phyloP scores from a whole-genome alignment of 345 rosid genomes.

The Alliaria petiolata region DNA sequence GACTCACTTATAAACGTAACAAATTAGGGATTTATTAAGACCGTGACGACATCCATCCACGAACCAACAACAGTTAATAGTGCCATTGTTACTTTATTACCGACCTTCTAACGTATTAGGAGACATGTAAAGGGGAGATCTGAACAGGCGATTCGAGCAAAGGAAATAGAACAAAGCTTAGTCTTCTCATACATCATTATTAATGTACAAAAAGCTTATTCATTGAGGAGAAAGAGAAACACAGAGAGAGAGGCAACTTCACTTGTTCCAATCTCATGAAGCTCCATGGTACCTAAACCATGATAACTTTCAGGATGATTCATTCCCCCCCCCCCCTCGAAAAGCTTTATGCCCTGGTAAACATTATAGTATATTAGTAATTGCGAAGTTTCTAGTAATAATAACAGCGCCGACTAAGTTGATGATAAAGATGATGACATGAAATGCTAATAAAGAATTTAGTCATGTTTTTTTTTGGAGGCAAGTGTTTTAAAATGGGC shows the following conservation, averaged over 20 bases:
- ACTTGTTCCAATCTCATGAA: slow-evolving; percentile 17
- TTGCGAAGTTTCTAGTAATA: not conserved
- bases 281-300: slow-evolving; percentile 37
- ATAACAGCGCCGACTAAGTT: not conserved
- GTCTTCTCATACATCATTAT: slow-evolving; percentile 16
- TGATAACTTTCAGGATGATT: slow-evolving; percentile 17
- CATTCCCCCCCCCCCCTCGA: not conserved
- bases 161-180: slow-evolving; percentile 13
- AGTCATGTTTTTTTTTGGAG: not conserved
- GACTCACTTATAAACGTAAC: not conserved
- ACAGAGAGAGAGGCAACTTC: slow-evolving; percentile 6
- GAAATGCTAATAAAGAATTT: not conserved
- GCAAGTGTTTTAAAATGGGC: not conserved
- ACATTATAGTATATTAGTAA: not conserved
- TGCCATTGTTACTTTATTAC: slow-evolving; percentile 4
- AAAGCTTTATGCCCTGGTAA: slow-evolving; percentile 11
- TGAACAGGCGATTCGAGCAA: slow-evolving; percentile 12
- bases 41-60: not conserved
- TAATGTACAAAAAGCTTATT: slow-evolving; percentile 17
- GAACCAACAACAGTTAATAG: not conserved
- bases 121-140: slow-evolving; percentile 8
- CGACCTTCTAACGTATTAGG: slow-evolving; percentile 11
- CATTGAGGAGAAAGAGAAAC: not conserved
- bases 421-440: not conserved
- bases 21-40: not conserved